Base-by-base conservation (phyloP, 2,329 filamentous ascomycete species). In the Coleophoma cylindrospora region DNA sequence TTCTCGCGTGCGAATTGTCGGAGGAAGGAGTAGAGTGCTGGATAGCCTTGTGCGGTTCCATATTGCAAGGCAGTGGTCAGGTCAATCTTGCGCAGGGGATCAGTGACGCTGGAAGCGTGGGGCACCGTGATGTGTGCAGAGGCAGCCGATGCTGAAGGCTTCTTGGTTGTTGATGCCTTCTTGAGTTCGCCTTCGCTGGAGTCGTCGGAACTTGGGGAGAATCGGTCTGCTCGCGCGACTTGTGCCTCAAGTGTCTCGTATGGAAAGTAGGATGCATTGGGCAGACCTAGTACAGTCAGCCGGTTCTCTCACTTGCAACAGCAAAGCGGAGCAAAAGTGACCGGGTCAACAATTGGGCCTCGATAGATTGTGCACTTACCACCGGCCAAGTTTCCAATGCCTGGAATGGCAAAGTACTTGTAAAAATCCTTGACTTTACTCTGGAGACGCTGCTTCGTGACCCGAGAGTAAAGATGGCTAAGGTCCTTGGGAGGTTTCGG, bases 221-320 rank as follows among this genome's bases (percentile, higher is more conserved):
- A 94, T 67, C 91, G 81, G 56, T 86, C 74, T 8, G 89, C 84
- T 54, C 81, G 79, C 33, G 89, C 89, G 54, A 86, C 81, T 57
- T 86, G 83, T 38, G 91, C 89, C 69, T 95, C 89, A 55, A 96
- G 81, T 1, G 90, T 94, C 61, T 96, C 91, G 68, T 87, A 96
- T 9, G 91, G 91, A 64, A 96, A 96, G 70, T 89, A 89, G 51
- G 79, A 79, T 37, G 85, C 75, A 67, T 94, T 86, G 14, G 91
- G 91, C 19, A 95, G 79, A 53, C 89, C 89, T 91, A 55, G 49
- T 27, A 43, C 50, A 9, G 13, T 38, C 12, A 14, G 15, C 12
- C 11, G 3, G 36, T 13, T n/a, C 15, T 38, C 36, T 7, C 7
- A 13, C 15, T 38, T 55, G 51, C 33, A 36, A 19, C 7, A 41